phyloP scores from a whole-genome alignment of 1,139 yeast species.

The Blastobotrys elegans region DNA sequence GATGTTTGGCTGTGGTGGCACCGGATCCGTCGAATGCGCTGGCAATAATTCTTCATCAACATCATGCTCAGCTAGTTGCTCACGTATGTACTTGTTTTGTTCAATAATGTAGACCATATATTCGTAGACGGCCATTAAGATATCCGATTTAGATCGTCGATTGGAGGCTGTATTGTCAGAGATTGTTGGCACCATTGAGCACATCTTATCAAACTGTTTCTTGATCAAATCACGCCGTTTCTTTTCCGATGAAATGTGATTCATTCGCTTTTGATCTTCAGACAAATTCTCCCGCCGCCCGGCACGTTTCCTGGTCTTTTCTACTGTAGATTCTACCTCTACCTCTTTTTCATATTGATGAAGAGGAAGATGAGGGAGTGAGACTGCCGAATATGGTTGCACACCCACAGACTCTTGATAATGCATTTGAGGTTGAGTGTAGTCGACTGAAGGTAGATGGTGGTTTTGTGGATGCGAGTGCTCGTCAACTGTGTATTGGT shows the following conservation, averaged over 20 bases:
- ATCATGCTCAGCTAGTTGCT: slow-evolving; percentile 10
- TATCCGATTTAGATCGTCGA: slow-evolving; percentile 41
- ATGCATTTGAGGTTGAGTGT: too few species aligned
- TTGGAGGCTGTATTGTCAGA: slow-evolving; percentile 38
- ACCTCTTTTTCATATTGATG: too few species aligned
- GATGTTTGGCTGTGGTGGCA: slow-evolving; percentile 10
- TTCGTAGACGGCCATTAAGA: slow-evolving; percentile 33
- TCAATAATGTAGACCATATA: slow-evolving; percentile 29
- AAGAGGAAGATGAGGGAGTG: too few species aligned
- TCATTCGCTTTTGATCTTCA: slow-evolving; percentile 62
- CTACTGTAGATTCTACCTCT: too few species aligned
- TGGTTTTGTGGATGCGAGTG: neutral
- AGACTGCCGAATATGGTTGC: too few species aligned
- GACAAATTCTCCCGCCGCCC: slow-evolving; percentile 44
- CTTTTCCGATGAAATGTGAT: slow-evolving; percentile 74
- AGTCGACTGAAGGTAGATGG: too few species aligned
- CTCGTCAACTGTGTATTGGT: neutral
- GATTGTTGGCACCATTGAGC: slow-evolving; percentile 35
- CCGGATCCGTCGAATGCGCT: neutral
- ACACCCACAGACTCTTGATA: too few species aligned
- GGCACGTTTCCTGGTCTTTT: slow-evolving; percentile 2
- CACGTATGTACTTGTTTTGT: slow-evolving; percentile 24
- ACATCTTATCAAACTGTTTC: slow-evolving; percentile 36
- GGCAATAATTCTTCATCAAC: slow-evolving; percentile 6
- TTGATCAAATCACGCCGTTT: slow-evolving; percentile 69